phyloP scores from a whole-genome alignment of 306 rosid species.

The Hippophae tibetana region DNA sequence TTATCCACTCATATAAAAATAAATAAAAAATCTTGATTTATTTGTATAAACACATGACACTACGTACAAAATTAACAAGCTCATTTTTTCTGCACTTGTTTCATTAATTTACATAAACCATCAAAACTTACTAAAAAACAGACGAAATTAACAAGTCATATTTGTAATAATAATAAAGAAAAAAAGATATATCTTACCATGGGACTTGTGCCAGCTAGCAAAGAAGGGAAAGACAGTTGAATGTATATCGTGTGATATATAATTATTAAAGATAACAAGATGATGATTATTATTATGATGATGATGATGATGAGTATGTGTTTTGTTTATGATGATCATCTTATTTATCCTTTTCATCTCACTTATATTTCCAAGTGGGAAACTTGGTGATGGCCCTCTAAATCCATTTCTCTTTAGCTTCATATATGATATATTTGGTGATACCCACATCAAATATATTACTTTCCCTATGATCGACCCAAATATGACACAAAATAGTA shows the following conservation, averaged over 20 bases:
- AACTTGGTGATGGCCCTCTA: constrained; percentile 61
- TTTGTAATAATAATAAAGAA: too few species aligned
- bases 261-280: constrained; percentile 3
- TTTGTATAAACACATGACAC: too few species aligned
- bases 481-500: too few species aligned
- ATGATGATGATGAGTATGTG: background rate
- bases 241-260: constrained; percentile 54
- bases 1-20: background rate
- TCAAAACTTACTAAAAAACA: too few species aligned
- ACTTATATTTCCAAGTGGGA: constrained; percentile 65
- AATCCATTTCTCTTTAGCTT: constrained; percentile 62
- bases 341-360: constrained; percentile 42
- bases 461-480: constrained; percentile 13
- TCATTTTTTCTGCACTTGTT: too few species aligned
- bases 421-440: constrained; percentile 26
- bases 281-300: background rate
- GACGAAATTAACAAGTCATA: too few species aligned
- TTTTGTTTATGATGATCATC: background rate
- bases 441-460: constrained; percentile 50
- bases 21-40: background rate
- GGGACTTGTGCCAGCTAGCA: constrained; percentile 58
- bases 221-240: constrained; percentile 55
- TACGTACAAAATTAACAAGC: too few species aligned
- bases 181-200: constrained; percentile 28
- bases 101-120: too few species aligned